These are phyloP conservation scores for Coprinopsis sp. DNA, from an alignment of 768 basidiomycete species.

Conservation along the genomic window DNA sequence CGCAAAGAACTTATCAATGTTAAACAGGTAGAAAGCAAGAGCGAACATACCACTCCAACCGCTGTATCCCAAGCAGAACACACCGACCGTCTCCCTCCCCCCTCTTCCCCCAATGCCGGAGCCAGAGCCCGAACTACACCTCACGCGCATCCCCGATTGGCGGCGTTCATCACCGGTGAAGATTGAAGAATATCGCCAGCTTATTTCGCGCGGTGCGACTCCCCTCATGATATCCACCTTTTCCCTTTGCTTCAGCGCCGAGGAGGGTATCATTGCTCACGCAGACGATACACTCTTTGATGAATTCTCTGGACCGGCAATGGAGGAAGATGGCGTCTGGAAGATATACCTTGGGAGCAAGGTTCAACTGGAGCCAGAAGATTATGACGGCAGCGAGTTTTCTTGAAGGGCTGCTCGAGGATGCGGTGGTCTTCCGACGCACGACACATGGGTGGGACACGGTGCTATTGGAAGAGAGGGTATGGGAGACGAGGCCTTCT, in stretches of 20 bases:
- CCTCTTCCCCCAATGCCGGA: no score
- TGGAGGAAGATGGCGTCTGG: slow-evolving; percentile 32
- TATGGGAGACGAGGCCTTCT: slow-evolving; percentile 26
- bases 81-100: slow-evolving; percentile 19
- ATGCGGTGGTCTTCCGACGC: slow-evolving; percentile 22
- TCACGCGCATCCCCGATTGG: slow-evolving; percentile 25
- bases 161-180: slow-evolving; percentile 4
- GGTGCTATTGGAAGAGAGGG: slow-evolving; percentile 21
- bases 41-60: slow-evolving; percentile 1
- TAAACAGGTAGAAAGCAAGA: background rate
- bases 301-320: slow-evolving; percentile 28
- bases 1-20: background rate
- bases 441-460: slow-evolving; percentile 24
- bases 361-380: slow-evolving; percentile 30
- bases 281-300: slow-evolving; percentile 27
- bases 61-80: slow-evolving; percentile 18
- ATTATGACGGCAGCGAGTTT: slow-evolving; percentile 32
- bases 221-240: slow-evolving; percentile 36
- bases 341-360: slow-evolving; percentile 36
- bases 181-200: slow-evolving; percentile 23
- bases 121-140: no score
- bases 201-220: slow-evolving; percentile 29
- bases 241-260: slow-evolving; percentile 23
- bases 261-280: slow-evolving; percentile 32
- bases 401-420: slow-evolving; percentile 29